Conservation (phyloP, 345 rosid genomes). For the Populus alba region DNA sequence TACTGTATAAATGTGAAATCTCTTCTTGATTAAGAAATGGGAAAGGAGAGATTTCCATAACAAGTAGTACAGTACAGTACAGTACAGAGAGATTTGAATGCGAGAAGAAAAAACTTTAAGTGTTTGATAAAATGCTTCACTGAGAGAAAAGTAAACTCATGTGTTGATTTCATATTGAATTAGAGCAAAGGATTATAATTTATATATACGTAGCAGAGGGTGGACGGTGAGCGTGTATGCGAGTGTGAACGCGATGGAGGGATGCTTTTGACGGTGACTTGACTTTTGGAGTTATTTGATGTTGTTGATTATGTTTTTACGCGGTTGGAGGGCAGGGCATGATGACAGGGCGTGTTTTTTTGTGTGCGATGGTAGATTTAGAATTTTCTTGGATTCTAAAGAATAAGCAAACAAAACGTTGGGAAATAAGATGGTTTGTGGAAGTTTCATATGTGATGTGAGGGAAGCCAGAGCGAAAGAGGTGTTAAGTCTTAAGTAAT, state of each 20-base stretch:
- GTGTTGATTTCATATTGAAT: slow-evolving; percentile 1
- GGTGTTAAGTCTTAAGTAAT: too few species aligned
- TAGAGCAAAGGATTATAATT: not conserved
- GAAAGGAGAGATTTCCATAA: slow-evolving; percentile 32
- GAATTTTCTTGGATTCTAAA: not conserved
- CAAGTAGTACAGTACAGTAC: not conserved
- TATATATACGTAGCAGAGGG: not conserved
- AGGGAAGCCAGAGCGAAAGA: not conserved
- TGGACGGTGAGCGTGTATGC: slow-evolving; percentile 29
- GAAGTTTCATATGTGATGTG: not conserved
- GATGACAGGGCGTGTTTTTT: not conserved
- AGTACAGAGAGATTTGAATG: not conserved
- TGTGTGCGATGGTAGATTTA: not conserved
- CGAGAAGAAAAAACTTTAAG: not conserved
- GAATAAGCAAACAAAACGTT: not conserved
- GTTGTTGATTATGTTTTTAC: not conserved
- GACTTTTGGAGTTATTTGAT: not conserved
- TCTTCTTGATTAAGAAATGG: slow-evolving; percentile 36
- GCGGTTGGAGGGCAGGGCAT: slow-evolving; percentile 1
- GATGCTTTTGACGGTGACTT: slow-evolving; percentile 22
- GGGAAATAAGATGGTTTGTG: not conserved
- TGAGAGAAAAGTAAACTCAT: not conserved
- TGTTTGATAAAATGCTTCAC: slow-evolving; percentile 2
- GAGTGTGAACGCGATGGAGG: slow-evolving; percentile 22
- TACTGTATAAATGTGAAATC: slow-evolving; percentile 21